Evolutionary conservation across 352 stramenopile genomes (phyloP).

Genomic region (Phytophthora citricola): DNA sequence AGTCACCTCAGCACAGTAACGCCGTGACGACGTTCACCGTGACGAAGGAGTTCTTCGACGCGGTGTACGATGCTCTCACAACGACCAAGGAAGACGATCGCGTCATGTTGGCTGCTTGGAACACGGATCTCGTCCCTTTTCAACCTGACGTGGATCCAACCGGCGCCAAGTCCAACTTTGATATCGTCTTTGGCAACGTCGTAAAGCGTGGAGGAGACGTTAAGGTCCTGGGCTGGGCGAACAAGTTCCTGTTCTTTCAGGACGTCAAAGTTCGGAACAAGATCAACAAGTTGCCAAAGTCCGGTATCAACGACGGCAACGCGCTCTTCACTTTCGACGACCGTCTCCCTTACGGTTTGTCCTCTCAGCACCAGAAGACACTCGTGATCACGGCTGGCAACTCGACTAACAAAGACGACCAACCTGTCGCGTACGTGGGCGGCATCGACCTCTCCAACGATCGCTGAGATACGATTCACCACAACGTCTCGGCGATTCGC

Average conservation of each 20-base stretch:
- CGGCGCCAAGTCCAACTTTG: constrained; percentile 45
- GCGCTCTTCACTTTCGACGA: constrained; percentile 58
- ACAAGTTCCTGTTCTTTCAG: constrained; percentile 48
- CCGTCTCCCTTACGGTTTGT: constrained; percentile 39
- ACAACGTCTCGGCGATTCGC: constrained; percentile 50
- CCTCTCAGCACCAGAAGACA: constrained; percentile 61
- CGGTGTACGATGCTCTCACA: constrained; percentile 46
- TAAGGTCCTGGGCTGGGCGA: constrained; percentile 60
- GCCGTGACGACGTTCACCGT: constrained; percentile 46
- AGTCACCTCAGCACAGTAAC: too few species aligned
- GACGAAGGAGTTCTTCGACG: constrained; percentile 54
- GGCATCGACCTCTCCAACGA: constrained; percentile 59
- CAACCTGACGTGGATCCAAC: constrained; percentile 31
- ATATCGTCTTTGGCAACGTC: constrained; percentile 33
- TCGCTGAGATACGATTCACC: constrained; percentile 63
- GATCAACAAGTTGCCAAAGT: constrained; percentile 42
- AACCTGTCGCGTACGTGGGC: constrained; percentile 51
- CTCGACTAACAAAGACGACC: constrained; percentile 8
- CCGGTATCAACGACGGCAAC: constrained; percentile 26
- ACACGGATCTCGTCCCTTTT: constrained; percentile 50
- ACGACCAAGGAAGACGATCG: constrained; percentile 27
- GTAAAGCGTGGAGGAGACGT: constrained; percentile 41
- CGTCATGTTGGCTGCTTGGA: constrained; percentile 57
- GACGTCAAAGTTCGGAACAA: constrained; percentile 48
- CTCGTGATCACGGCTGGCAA: constrained; percentile 32